Evolutionary conservation across 768 basidiomycete genomes (phyloP).

Genomic region (Pleurotus eryngii): DNA sequence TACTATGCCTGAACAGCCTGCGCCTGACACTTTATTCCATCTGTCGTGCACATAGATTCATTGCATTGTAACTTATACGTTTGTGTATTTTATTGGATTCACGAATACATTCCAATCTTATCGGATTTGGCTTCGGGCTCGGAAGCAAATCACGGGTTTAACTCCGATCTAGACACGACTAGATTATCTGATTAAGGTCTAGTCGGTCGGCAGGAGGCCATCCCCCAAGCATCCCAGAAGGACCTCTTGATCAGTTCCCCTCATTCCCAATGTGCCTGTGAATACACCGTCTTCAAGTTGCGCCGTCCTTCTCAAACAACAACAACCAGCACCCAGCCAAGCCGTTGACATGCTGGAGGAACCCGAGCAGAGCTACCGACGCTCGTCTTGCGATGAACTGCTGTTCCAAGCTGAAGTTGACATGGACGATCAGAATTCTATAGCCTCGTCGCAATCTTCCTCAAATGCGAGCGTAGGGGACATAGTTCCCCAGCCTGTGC

Average conservation of each 20-base stretch:
- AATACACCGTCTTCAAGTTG: neutral
- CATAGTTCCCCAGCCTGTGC: neutral
- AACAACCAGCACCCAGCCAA: neutral
- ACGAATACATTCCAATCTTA: neutral
- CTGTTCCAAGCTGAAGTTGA: conserved; percentile 14
- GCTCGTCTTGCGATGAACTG: conserved; percentile 25
- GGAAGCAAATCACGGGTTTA: neutral
- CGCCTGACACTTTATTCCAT: neutral
- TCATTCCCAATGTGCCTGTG: conserved; percentile 6
- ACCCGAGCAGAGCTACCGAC: conserved; percentile 18
- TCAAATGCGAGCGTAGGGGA: neutral
- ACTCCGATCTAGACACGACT: neutral
- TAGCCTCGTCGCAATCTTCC: neutral
- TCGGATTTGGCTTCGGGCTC: neutral
- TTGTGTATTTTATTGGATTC: neutral
- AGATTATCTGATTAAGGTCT: conserved; percentile 1
- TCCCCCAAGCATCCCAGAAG: neutral
- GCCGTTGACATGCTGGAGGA: conserved; percentile 8
- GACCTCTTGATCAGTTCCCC: neutral
- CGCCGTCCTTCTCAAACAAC: neutral
- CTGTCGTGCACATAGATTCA: neutral
- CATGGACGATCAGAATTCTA: conserved; percentile 4
- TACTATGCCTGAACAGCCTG: conserved; percentile 3
- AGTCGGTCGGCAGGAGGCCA: neutral
- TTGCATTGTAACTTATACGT: neutral